These are phyloP conservation scores for Kodamaea sp. DNA, from an alignment of 1,139 yeast species.

Conservation along the genomic window DNA sequence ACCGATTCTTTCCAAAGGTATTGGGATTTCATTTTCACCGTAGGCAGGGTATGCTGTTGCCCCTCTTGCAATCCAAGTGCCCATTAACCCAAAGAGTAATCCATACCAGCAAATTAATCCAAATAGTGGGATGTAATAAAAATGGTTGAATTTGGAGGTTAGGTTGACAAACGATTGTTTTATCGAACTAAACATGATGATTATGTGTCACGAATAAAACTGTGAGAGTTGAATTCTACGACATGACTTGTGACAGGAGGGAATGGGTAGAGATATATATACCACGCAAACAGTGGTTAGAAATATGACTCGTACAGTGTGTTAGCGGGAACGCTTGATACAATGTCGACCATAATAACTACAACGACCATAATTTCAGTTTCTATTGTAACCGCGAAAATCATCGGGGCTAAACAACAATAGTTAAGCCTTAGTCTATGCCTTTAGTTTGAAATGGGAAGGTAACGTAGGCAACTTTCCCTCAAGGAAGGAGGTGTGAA, in stretches of 20 bases:
- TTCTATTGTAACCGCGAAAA: conserved; percentile 1
- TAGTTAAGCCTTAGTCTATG: background rate
- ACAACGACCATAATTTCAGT: conserved; percentile 1
- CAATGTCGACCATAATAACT: background rate
- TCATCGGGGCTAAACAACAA: background rate
- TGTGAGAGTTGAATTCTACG: background rate
- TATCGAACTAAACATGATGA: conserved; percentile 11
- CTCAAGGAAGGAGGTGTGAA: background rate
- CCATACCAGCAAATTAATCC: conserved; percentile 31
- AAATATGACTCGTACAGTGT: too few relatives aligned
- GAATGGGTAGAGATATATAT: conserved; percentile 3
- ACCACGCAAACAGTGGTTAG: background rate
- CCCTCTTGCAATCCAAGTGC: conserved; percentile 26
- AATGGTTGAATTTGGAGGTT: conserved; percentile 29
- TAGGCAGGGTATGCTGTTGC: conserved; percentile 22
- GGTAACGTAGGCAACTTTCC: background rate
- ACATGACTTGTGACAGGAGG: background rate
- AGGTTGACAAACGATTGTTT: conserved; percentile 14
- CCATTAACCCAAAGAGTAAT: conserved; percentile 25
- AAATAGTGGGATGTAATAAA: conserved; percentile 29
- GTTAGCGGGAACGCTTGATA: too few relatives aligned
- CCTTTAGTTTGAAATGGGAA: too few relatives aligned
- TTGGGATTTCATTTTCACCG: conserved; percentile 13
- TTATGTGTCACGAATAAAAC: background rate
- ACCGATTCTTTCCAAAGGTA: conserved; percentile 31